Percentiles rank a stretch among this genome's conserved stretches.
These are phyloP conservation scores for Ploettnerulaceae sp. DNA, from an alignment of 2,329 filamentous ascomycete species.

Conservation along the genomic window DNA sequence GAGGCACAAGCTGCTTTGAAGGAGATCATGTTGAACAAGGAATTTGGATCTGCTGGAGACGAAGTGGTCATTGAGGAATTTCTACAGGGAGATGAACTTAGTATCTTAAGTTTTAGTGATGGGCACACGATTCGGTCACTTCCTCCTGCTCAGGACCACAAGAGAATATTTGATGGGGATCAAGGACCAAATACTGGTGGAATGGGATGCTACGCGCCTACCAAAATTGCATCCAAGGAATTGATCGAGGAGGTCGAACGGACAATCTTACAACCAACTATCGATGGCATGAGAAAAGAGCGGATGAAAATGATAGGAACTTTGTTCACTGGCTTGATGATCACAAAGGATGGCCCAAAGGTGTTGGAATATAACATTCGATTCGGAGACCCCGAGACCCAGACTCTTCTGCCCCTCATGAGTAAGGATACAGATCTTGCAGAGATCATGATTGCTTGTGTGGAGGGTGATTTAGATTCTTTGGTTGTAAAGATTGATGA, in stretches of 20 bases:
- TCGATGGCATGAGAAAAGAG: slow-evolving; percentile 82
- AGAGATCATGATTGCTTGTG: slow-evolving; percentile 82
- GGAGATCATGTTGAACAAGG: slow-evolving; percentile 84
- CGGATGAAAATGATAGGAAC: slow-evolving; percentile 68
- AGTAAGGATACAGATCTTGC: slow-evolving; percentile 76
- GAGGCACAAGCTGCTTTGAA: slow-evolving; percentile 79
- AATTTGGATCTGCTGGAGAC: slow-evolving; percentile 76
- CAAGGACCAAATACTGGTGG: slow-evolving; percentile 90
- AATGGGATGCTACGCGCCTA: slow-evolving; percentile 97
- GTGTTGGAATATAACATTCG: slow-evolving; percentile 91
- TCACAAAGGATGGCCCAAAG: slow-evolving; percentile 74
- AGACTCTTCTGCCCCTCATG: slow-evolving; percentile 77
- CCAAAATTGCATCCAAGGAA: slow-evolving; percentile 61
- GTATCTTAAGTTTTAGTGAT: slow-evolving; percentile 86
- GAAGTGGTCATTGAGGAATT: slow-evolving; percentile 96
- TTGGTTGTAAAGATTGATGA: slow-evolving; percentile 62
- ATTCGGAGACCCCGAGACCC: slow-evolving; percentile 88
- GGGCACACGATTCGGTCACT: slow-evolving; percentile 78
- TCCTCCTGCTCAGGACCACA: slow-evolving; percentile 93
- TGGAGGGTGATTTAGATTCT: slow-evolving; percentile 66
- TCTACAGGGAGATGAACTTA: slow-evolving; percentile 85
- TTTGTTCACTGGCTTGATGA: slow-evolving; percentile 90
- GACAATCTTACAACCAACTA: slow-evolving; percentile 82
- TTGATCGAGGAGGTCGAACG: slow-evolving; percentile 74
- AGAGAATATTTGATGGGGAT: slow-evolving; percentile 88